A percentile compares a stretch with the other conserved stretches of the same genome.
Conservation (phyloP, 148 eudicot species). For the Rhododendron simsii region DNA sequence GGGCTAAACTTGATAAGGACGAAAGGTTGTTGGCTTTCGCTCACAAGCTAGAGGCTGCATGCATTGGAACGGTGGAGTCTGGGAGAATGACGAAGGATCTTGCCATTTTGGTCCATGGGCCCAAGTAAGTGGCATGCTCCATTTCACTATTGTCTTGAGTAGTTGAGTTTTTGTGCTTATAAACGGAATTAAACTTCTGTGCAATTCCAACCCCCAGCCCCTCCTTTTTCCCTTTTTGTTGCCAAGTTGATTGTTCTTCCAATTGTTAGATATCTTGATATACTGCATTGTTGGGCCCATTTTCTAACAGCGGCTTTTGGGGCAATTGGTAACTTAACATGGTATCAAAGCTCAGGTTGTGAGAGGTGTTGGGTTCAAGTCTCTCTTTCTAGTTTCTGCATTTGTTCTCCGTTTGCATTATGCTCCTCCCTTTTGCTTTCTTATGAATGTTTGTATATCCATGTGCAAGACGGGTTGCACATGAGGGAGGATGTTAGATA, state of each 20-base stretch:
- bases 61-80: conserved; percentile 64
- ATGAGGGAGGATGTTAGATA: too few species aligned
- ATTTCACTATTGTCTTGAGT: background rate
- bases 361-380: too few species aligned
- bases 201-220: background rate
- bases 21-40: conserved; percentile 46
- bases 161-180: background rate
- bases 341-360: too few species aligned
- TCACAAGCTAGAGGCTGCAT: conserved; percentile 55
- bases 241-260: background rate
- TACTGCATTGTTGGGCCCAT: too few species aligned
- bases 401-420: too few species aligned
- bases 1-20: conserved; percentile 59
- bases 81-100: conserved; percentile 85
- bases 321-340: too few species aligned
- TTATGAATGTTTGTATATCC: too few species aligned
- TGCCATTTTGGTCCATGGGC: conserved; percentile 58
- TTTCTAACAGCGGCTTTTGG: too few species aligned
- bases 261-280: too few species aligned
- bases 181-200: background rate
- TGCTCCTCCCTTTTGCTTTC: too few species aligned
- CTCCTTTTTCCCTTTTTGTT: background rate
- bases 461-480: too few species aligned
- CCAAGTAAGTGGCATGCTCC: conserved; percentile 39
- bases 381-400: too few species aligned